These are phyloP conservation scores for Dipteronia sinensis DNA, from an alignment of 345 rosid genomes.

Conservation along the genomic window DNA sequence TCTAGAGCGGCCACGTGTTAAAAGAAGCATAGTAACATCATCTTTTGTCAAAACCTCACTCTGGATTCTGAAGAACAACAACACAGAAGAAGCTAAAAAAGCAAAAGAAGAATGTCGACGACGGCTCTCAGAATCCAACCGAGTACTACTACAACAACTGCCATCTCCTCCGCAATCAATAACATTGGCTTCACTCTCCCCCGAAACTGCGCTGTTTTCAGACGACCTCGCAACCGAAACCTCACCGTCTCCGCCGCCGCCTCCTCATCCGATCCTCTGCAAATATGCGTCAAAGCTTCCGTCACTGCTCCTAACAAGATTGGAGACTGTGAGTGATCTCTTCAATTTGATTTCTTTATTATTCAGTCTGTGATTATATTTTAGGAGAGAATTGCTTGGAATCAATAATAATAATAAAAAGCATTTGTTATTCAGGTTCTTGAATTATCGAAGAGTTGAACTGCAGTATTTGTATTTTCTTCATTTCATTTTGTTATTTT, in stretches of 20 bases:
- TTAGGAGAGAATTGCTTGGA: neutral
- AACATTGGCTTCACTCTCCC: constrained; percentile 35
- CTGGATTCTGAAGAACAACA: neutral
- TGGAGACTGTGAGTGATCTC: constrained; percentile 76
- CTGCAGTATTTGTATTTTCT: too few relatives aligned
- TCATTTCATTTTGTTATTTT: too few relatives aligned
- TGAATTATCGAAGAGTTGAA: too few relatives aligned
- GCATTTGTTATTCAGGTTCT: too few relatives aligned
- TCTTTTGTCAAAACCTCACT: neutral
- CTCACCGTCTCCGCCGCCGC: constrained; percentile 54
- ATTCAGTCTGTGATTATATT: neutral
- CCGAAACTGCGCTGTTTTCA: constrained; percentile 16
- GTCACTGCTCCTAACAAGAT: constrained; percentile 65
- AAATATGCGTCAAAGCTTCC: constrained; percentile 90
- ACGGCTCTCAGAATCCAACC: constrained; percentile 47
- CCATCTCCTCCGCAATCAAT: constrained; percentile 48
- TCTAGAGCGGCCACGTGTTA: too few relatives aligned
- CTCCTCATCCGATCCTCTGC: constrained; percentile 40
- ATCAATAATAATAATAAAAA: too few relatives aligned
- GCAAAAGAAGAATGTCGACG: constrained; percentile 48
- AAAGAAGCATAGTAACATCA: neutral
- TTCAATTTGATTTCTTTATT: neutral
- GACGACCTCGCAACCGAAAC: constrained; percentile 26
- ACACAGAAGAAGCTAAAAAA: neutral
- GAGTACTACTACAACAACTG: constrained; percentile 40